Conservation (phyloP, 148 eudicot genomes). For the Salicornia ramosissima region DNA sequence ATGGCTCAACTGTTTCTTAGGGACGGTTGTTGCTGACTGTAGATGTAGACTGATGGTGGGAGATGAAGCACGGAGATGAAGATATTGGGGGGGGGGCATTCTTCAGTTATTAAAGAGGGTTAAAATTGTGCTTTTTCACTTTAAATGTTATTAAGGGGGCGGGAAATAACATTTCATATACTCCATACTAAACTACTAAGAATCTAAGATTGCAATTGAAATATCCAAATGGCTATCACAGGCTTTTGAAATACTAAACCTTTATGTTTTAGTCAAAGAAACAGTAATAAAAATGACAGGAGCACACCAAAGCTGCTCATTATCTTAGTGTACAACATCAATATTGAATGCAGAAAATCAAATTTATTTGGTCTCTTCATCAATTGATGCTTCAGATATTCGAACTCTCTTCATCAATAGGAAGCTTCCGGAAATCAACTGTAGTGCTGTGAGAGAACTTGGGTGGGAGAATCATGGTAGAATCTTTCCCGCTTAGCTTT, state of each 20-base stretch:
- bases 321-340: not conserved
- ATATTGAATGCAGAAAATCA: not conserved
- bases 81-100: too few species aligned
- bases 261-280: not conserved
- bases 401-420: not conserved
- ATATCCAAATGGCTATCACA: not conserved
- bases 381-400: not conserved
- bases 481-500: slow-evolving; percentile 34
- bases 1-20: too few species aligned
- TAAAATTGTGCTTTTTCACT: too few species aligned
- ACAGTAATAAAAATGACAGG: not conserved
- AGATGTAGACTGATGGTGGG: too few species aligned
- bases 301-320: not conserved
- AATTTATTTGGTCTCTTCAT: slow-evolving; percentile 1
- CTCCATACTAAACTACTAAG: too few species aligned
- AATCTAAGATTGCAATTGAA: not conserved
- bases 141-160: too few species aligned
- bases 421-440: not conserved
- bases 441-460: slow-evolving; percentile 36
- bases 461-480: slow-evolving; percentile 41
- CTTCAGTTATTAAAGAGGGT: too few species aligned
- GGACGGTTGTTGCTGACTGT: too few species aligned
- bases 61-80: too few species aligned
- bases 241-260: too few species aligned
- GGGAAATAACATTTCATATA: too few species aligned